Evolutionary conservation across 495 filamentous ascomycete genomes (phyloP).

Genomic region (Pseudevernia furfuracea): DNA sequence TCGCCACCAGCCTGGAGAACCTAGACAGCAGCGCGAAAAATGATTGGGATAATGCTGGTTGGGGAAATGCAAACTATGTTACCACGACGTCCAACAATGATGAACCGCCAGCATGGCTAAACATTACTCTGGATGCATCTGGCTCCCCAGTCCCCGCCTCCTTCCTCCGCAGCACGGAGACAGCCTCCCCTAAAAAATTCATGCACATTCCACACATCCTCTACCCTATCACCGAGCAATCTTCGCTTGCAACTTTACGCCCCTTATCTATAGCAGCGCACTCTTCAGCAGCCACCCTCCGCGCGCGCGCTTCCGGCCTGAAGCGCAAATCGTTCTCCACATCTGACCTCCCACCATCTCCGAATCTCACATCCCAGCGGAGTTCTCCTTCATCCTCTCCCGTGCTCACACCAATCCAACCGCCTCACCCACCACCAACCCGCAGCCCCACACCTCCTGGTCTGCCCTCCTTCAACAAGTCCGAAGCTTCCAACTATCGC

Average conservation of each 20-base stretch:
- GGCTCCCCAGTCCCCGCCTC: constrained; percentile 18
- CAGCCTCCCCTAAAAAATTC: not conserved
- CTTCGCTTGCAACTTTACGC: constrained; percentile 20
- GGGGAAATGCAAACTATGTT: not conserved
- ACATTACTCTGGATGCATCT: constrained; percentile 15
- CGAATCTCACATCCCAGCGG: constrained; percentile 22
- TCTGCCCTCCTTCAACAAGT: constrained; percentile 41
- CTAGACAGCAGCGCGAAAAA: not conserved
- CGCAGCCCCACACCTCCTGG: constrained; percentile 42
- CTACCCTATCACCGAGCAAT: constrained; percentile 22
- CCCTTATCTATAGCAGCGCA: constrained; percentile 12
- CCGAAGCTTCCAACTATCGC: constrained; percentile 35
- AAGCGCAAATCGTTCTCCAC: constrained; percentile 21
- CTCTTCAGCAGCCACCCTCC: constrained; percentile 14
- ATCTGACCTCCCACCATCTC: constrained; percentile 17
- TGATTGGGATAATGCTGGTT: not conserved
- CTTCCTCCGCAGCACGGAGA: constrained; percentile 13
- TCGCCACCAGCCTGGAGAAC: constrained; percentile 14
- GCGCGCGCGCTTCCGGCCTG: constrained; percentile 17
- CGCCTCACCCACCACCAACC: constrained; percentile 36
- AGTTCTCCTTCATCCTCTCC: constrained; percentile 26
- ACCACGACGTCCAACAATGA: not conserved
- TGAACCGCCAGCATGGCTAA: constrained; percentile 14
- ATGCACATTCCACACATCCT: constrained; percentile 18
- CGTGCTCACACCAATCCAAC: constrained; percentile 31